phyloP scores from a whole-genome alignment of 148 eudicot species.

The Rheum nobile region DNA sequence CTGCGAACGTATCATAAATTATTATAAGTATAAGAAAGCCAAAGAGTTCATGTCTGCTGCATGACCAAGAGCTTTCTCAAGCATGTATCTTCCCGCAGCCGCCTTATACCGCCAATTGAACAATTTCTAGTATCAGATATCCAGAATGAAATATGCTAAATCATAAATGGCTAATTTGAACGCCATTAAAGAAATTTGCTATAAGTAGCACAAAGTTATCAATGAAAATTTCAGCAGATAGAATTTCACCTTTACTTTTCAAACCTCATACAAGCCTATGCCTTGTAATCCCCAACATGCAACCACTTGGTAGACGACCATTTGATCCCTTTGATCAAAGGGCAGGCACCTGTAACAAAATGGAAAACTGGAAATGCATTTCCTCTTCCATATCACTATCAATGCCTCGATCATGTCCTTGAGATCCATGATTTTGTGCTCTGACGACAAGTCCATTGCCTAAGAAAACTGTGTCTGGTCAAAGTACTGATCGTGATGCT shows the following conservation, averaged over 20 bases:
- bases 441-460: slow-evolving; percentile 18
- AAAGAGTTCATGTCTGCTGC: neutral
- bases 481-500: slow-evolving; percentile 62
- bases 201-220: neutral
- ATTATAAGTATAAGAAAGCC: neutral
- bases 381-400: slow-evolving; percentile 14
- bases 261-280: neutral
- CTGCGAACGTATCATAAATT: neutral
- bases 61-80: neutral
- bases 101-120: neutral
- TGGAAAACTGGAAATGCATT: neutral
- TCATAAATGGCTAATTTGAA: neutral
- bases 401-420: slow-evolving; percentile 14
- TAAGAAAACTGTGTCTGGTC: slow-evolving; percentile 40
- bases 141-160: neutral
- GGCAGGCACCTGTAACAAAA: slow-evolving; percentile 15
- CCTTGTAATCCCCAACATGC: slow-evolving; percentile 14
- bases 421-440: slow-evolving; percentile 11
- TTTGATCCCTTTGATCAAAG: slow-evolving; percentile 21
- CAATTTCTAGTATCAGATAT: neutral
- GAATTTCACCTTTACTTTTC: neutral
- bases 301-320: slow-evolving; percentile 24
- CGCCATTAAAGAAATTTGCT: neutral
- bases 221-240: neutral
- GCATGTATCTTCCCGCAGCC: neutral